Evolutionary conservation across 805 yeast genomes (phyloP).

Genomic region (Saccharomycopsis synnaedendra): DNA sequence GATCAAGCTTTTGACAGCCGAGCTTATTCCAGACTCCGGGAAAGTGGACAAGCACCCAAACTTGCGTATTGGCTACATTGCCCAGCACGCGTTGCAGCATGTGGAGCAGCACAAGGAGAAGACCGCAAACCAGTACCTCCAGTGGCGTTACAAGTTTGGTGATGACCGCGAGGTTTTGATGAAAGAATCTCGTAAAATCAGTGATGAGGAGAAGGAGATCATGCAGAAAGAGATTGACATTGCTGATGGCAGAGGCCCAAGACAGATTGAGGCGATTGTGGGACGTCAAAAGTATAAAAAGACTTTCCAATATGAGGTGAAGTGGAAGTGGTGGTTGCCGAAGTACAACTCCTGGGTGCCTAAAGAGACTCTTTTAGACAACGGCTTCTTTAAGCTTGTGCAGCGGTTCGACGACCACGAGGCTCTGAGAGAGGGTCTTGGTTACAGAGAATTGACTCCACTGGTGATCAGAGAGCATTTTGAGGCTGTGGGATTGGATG

Average conservation of each 20-base stretch:
- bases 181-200: constrained; percentile 84
- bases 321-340: constrained; percentile 89
- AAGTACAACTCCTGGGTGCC: constrained; percentile 91
- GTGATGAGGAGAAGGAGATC: constrained; percentile 64
- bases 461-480: constrained; percentile 91
- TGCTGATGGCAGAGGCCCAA: constrained; percentile 79
- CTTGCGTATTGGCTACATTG: constrained; percentile 95
- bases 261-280: constrained; percentile 86
- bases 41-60: constrained; percentile 96
- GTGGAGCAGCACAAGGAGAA: constrained; percentile 96
- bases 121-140: constrained; percentile 94
- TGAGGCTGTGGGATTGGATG: constrained; percentile 94
- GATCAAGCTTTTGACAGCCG: constrained; percentile 88
- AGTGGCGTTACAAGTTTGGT: constrained; percentile 97
- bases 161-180: constrained; percentile 94
- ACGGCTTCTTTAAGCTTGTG: constrained; percentile 83
- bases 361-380: constrained; percentile 65
- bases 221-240: constrained; percentile 71
- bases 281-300: constrained; percentile 96
- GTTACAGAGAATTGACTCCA: constrained; percentile 90
- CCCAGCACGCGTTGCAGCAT: constrained; percentile 96
- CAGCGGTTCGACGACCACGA: constrained; percentile 98
- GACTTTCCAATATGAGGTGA: constrained; percentile 91
- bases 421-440: constrained; percentile 95
- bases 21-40: constrained; percentile 76